Conservation (phyloP, 2,329 filamentous ascomycete genomes). For the Corinectria fuckeliana region DNA sequence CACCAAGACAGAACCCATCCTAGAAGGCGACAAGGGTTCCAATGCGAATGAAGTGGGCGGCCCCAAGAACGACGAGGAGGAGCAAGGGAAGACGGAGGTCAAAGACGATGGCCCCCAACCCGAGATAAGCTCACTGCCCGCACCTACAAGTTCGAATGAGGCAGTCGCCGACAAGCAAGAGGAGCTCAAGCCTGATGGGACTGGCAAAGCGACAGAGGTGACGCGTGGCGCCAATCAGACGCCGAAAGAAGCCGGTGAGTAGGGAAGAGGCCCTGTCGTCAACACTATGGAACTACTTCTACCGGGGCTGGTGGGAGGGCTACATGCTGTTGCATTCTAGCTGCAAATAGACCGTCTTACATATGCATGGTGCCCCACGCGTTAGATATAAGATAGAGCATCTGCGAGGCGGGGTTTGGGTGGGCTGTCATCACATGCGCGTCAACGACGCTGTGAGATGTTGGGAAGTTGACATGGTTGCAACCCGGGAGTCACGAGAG, state of each 20-base stretch:
- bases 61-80: background rate
- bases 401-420: background rate
- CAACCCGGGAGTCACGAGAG: conserved; percentile 6
- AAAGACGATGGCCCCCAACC: background rate
- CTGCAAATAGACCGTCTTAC: background rate
- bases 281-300: background rate
- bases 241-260: background rate
- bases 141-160: background rate
- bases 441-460: background rate
- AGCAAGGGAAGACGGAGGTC: background rate
- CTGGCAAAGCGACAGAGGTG: conserved; percentile 1
- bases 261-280: background rate
- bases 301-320: background rate
- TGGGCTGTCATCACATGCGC: conserved; percentile 1
- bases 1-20: too few relatives aligned
- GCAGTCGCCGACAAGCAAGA: background rate
- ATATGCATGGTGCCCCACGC: background rate
- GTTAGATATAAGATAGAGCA: background rate
- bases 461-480: background rate
- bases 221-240: conserved; percentile 15
- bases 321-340: background rate
- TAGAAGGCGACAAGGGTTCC: too few relatives aligned
- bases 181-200: background rate
- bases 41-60: too few relatives aligned
- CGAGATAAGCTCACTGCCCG: conserved; percentile 6